Conservation (phyloP, 176 grass and related monocot species). For the Triticum aestivum region DNA sequence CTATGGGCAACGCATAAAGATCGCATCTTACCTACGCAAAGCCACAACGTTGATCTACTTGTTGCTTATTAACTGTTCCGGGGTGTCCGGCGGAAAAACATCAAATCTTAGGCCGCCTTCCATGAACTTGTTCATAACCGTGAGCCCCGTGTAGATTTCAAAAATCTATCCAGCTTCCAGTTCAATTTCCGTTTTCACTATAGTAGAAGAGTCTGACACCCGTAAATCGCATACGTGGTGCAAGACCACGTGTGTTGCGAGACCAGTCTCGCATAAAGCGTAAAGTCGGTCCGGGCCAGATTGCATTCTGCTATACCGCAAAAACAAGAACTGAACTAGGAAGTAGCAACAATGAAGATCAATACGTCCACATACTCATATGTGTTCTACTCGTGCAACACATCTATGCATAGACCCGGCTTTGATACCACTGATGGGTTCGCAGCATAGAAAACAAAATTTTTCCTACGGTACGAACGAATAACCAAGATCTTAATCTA, state of each 20-base stretch:
- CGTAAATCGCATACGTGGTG: neutral
- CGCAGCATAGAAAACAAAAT: too few species aligned
- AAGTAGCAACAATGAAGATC: too few species aligned
- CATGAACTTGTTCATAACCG: neutral
- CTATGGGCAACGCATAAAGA: too few species aligned
- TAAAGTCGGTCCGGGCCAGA: neutral
- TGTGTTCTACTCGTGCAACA: too few species aligned
- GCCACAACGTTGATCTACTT: too few species aligned
- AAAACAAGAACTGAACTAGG: neutral
- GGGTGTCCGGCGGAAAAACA: neutral
- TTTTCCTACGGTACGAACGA: too few species aligned
- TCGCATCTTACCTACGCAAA: too few species aligned
- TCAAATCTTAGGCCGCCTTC: neutral
- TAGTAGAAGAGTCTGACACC: neutral
- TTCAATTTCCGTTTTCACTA: neutral
- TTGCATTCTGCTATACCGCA: neutral
- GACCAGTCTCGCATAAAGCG: neutral
- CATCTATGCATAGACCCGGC: too few species aligned
- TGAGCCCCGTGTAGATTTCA: neutral
- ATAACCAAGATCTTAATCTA: too few species aligned
- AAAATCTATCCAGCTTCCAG: neutral
- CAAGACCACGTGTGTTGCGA: neutral
- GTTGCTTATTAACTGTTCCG: too few species aligned
- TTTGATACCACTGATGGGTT: too few species aligned
- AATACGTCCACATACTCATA: too few species aligned